Evolutionary conservation across 768 basidiomycete genomes (phyloP), one percentile per base, ranked within the genome.

Genomic region (Cystofilobasidium capitatum): DNA sequence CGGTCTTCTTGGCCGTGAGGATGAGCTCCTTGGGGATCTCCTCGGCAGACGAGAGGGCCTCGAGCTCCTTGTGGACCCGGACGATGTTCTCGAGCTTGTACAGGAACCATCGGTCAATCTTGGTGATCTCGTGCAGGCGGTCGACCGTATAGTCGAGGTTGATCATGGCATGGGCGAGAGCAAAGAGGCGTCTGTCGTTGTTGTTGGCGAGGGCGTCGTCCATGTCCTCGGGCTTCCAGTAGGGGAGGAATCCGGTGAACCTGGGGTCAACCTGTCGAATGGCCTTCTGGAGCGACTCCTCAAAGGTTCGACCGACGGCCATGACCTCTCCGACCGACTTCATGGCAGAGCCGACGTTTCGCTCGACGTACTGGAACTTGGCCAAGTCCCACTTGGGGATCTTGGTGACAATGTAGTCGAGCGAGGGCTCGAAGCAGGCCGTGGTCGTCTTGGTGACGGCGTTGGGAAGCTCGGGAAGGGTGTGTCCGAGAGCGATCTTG

Each of bases 311-410:
- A 42, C 96, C 96, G 73, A 99, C 97, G 72, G 94, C 94, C 96
- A 99, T 99, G 75, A 99, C 94, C 78, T 99, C 96, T 64, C 96
- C 96, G 64, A 99, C 96, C 20, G 90, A 92, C 79, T 99, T 99
- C 96, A 99, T 98, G 22, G 94, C 85, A 3, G 93, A 97, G 31
- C 94, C 96, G 62, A 98, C 86, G 75, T 91, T 86, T 70, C 94
- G 87, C 75, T 94, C 86, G 67, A 98, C 96, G 74, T 94, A 89
- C 45, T 86, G 78, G 82, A 99, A 98, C 78, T 99, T 99, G 71
- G 93, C 92, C 65, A 99, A 81, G 79, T 99, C 96, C 94, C 96
- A 98, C 77, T 97, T 97, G 70, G 96, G 96, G 71, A 99, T 98
- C 80, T 99, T 99, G 58, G 92, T 96, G 69, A 99, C 96, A 74